Percentiles rank a stretch among this genome's conserved stretches.
These are phyloP conservation scores for Phytophthora nicotianae DNA, from an alignment of 352 stramenopile genomes.

Conservation along the genomic window DNA sequence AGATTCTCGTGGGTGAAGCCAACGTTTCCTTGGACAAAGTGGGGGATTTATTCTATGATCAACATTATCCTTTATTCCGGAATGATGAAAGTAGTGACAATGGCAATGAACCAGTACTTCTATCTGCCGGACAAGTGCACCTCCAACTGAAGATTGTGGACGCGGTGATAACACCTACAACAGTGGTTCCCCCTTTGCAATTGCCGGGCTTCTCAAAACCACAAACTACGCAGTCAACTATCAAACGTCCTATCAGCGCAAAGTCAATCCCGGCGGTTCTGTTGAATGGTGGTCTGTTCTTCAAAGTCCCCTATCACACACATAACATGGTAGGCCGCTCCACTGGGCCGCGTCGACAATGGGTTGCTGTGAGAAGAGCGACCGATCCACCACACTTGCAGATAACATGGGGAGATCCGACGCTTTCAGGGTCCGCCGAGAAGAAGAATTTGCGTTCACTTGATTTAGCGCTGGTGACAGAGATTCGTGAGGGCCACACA, in stretches of 20 bases:
- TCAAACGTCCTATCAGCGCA: slow-evolving; percentile 11
- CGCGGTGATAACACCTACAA: slow-evolving; percentile 6
- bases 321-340: slow-evolving; percentile 46
- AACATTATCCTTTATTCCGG: slow-evolving; percentile 63
- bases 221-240: slow-evolving; percentile 1
- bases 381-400: slow-evolving; percentile 31
- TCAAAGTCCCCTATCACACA: slow-evolving; percentile 80
- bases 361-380: slow-evolving; percentile 52
- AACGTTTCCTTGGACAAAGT: slow-evolving; percentile 51
- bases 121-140: slow-evolving; percentile 56
- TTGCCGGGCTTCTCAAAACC: slow-evolving; percentile 28
- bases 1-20: slow-evolving; percentile 67
- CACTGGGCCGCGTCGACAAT: slow-evolving; percentile 53
- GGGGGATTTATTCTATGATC: slow-evolving; percentile 59
- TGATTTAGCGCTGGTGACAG: slow-evolving; percentile 53
- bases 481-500: slow-evolving; percentile 58
- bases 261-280: slow-evolving; percentile 50
- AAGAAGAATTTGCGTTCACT: slow-evolving; percentile 44
- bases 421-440: slow-evolving; percentile 37
- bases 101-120: slow-evolving; percentile 20
- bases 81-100: slow-evolving; percentile 18
- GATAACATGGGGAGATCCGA: slow-evolving; percentile 79
- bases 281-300: slow-evolving; percentile 66
- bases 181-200: slow-evolving; percentile 33
- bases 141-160: slow-evolving; percentile 76